phyloP scores from a whole-genome alignment of 2,329 filamentous ascomycete species.

The Penicillium sp. region DNA sequence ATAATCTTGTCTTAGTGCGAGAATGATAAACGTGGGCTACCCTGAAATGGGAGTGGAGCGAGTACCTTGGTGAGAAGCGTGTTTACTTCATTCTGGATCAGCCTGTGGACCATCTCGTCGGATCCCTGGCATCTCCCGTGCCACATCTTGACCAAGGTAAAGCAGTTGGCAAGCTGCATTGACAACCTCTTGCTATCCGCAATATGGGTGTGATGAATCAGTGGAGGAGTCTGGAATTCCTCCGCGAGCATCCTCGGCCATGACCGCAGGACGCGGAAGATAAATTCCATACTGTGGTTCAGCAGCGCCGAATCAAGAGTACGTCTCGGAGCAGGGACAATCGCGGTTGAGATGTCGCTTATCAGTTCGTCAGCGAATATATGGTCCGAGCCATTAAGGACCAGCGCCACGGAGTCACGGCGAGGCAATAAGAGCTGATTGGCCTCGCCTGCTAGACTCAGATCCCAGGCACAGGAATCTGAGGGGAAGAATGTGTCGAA shows the following conservation, averaged over 20 bases:
- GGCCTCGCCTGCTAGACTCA: too few relatives aligned
- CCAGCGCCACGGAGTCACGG: not conserved
- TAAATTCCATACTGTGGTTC: constrained; percentile 15
- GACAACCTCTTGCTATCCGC: not conserved
- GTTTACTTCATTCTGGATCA: not conserved
- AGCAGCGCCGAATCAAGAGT: not conserved
- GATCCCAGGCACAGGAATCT: not conserved
- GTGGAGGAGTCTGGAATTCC: constrained; percentile 4
- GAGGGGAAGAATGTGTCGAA: not conserved
- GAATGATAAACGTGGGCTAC: not conserved
- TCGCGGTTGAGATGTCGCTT: not conserved
- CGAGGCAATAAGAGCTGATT: too few relatives aligned
- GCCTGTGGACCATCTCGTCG: constrained; percentile 2
- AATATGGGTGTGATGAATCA: constrained; percentile 9
- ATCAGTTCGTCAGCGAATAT: not conserved
- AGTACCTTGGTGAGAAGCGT: not conserved
- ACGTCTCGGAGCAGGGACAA: not conserved
- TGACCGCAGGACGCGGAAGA: constrained; percentile 7
- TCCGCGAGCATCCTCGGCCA: constrained; percentile 13
- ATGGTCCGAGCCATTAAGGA: not conserved
- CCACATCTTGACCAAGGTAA: constrained; percentile 12
- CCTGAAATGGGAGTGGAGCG: not conserved
- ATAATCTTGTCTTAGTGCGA: not conserved
- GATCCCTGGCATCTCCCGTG: constrained; percentile 6
- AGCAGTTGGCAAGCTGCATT: not conserved